Base-by-base conservation (phyloP, 2,329 filamentous ascomycete genomes). In the Fusarium devonianum region DNA sequence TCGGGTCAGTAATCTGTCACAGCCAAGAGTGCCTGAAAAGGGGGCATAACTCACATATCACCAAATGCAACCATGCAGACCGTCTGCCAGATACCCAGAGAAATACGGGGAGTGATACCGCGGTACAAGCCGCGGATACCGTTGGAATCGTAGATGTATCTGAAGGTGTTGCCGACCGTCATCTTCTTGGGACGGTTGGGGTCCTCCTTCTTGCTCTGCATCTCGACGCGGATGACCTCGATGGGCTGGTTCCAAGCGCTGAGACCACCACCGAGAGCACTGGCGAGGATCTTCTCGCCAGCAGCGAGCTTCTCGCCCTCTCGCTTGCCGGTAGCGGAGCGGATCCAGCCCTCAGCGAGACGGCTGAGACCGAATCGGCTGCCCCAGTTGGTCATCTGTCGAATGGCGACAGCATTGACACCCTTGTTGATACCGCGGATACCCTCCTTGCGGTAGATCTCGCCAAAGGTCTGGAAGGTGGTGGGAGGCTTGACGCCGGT, bases 341-440 rank as follows among this genome's bases (percentile, higher is more conserved):
- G 88, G 72, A 99, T 97, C 56, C 89, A 88, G 64, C 86, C 85
- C 81, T 99, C 94, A 43, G 92, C 92, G 63, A 97, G 84, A 72
- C 94, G 88, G 65, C 89, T 92, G 61, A 99, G 84, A 73, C 94
- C 94, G 75, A 99, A 99, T 58, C 94, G 88, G 34, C 88, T 93
- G 57, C 94, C 94, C 94, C 94, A 99, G 83, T 99, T 99, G 73
- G 94, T 97, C 81, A 97, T 97, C 80, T 99, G 94, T 68, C 94
- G 88, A 71, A 99, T 97, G 62, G 94, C 94, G 51, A 99, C 94
- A 62, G 94, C 94, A 72, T 99, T 99, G 75, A 99, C 94, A 72
- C 94, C 94, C 77, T 89, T 91, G 86, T 99, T 99, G 82, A 99
- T 97, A 68, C 94, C 94, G 60, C 82, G 82, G 72, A 99, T 90